These are phyloP conservation scores for Xylaria venustula DNA, from an alignment of 495 filamentous ascomycete species.

Conservation along the genomic window DNA sequence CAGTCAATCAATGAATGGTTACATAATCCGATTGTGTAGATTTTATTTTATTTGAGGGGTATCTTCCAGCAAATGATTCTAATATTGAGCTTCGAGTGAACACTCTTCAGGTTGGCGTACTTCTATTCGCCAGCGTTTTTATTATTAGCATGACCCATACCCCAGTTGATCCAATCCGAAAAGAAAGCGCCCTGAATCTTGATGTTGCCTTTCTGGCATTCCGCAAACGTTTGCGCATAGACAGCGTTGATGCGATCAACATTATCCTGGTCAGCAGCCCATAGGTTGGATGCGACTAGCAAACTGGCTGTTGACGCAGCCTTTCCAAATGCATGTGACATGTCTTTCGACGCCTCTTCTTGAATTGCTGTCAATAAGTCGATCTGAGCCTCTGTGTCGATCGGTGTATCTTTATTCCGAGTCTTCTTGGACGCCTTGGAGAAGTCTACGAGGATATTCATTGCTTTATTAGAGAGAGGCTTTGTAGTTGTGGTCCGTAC, in stretches of 20 bases:
- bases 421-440: conserved; percentile 67
- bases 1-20: too few species aligned
- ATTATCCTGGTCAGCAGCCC: conserved; percentile 29
- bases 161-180: conserved; percentile 57
- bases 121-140: background rate
- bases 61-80: too few species aligned
- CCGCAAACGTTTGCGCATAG: conserved; percentile 46
- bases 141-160: conserved; percentile 48
- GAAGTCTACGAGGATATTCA: conserved; percentile 64
- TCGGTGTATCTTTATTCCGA: conserved; percentile 30
- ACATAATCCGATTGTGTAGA: too few species aligned
- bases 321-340: conserved; percentile 46
- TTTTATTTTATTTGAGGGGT: too few species aligned
- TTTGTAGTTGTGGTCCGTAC: conserved; percentile 61
- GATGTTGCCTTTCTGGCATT: conserved; percentile 41
- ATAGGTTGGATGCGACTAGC: conserved; percentile 45
- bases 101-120: too few species aligned
- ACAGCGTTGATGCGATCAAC: conserved; percentile 31
- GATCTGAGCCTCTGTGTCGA: conserved; percentile 42
- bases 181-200: conserved; percentile 53
- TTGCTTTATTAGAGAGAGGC: conserved; percentile 70
- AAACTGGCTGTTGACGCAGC: conserved; percentile 50
- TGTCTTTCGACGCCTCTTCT: conserved; percentile 63
- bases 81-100: too few species aligned
- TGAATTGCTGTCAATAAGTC: conserved; percentile 67